Conservation (phyloP, 1,284 basidiomycete genomes). For the Retiboletus flavoniger region DNA sequence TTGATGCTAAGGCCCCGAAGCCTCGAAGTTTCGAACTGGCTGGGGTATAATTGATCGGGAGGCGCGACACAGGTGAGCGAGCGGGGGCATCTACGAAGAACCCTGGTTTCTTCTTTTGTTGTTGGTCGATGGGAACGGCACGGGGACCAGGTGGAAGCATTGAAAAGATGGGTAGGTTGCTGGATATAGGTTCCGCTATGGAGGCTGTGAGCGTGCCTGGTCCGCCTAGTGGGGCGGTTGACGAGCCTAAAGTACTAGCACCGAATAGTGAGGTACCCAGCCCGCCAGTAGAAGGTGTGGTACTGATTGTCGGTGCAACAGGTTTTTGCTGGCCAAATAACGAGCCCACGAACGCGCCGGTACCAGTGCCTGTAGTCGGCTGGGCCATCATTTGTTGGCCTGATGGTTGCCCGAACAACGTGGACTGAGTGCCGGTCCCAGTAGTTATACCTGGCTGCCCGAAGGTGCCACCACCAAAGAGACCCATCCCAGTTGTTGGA, state of each 20-base stretch:
- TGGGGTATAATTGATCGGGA: slow-evolving; percentile 62
- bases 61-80: slow-evolving; percentile 59
- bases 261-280: slow-evolving; percentile 51
- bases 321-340: slow-evolving; percentile 46
- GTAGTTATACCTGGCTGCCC: slow-evolving; percentile 37
- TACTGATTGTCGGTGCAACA: slow-evolving; percentile 35
- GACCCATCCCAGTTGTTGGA: slow-evolving; percentile 28
- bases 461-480: slow-evolving; percentile 34
- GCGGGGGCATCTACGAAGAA: slow-evolving; percentile 71
- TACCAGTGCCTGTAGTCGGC: slow-evolving; percentile 27
- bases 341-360: slow-evolving; percentile 37
- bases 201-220: slow-evolving; percentile 74
- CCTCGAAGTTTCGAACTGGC: slow-evolving; percentile 69
- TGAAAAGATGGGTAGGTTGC: slow-evolving; percentile 75
- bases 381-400: slow-evolving; percentile 39
- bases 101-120: slow-evolving; percentile 68
- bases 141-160: slow-evolving; percentile 71
- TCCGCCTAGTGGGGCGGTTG: slow-evolving; percentile 39
- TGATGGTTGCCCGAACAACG: slow-evolving; percentile 44
- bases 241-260: slow-evolving; percentile 41
- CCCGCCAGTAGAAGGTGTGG: slow-evolving; percentile 41
- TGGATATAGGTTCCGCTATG: slow-evolving; percentile 88
- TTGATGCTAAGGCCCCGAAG: slow-evolving; percentile 51
- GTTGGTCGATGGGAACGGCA: slow-evolving; percentile 56
- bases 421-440: slow-evolving; percentile 30